A percentile compares a stretch with the other conserved stretches of the same genome.
phyloP scores from a whole-genome alignment of 208 protist genomes.

The Lotmaria passim region DNA sequence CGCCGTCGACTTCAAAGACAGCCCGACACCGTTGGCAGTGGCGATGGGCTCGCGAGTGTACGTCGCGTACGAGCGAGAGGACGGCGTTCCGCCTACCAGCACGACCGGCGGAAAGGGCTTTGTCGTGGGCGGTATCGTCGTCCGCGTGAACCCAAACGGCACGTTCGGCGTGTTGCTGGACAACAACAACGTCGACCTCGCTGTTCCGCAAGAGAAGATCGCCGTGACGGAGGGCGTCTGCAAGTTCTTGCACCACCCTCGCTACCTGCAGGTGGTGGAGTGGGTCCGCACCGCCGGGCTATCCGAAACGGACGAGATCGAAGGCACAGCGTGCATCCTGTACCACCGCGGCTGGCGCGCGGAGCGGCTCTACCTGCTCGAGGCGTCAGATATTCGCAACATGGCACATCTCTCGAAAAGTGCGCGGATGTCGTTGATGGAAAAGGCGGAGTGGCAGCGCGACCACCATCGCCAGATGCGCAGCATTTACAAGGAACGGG shows the following conservation, averaged over 20 bases:
- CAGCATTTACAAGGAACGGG: conserved; percentile 81
- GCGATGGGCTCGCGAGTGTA: conserved; percentile 59
- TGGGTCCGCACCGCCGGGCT: conserved; percentile 83
- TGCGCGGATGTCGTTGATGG: conserved; percentile 81
- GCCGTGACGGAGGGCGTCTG: conserved; percentile 60
- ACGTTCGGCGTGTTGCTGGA: conserved; percentile 85
- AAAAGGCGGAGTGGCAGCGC: conserved; percentile 91
- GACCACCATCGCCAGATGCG: conserved; percentile 86
- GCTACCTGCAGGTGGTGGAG: conserved; percentile 71
- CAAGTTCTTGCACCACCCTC: conserved; percentile 51
- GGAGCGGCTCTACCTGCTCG: conserved; percentile 82
- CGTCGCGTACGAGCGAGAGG: conserved; percentile 52
- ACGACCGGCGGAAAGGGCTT: conserved; percentile 14
- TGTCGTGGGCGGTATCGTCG: conserved; percentile 75
- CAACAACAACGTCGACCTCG: conserved; percentile 81
- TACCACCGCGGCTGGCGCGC: conserved; percentile 84
- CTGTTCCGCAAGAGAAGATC: conserved; percentile 80
- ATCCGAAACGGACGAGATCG: conserved; percentile 41
- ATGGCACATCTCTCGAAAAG: conserved; percentile 79
- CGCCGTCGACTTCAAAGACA: conserved; percentile 65
- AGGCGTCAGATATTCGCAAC: conserved; percentile 68
- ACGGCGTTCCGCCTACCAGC: background rate
- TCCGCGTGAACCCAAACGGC: conserved; percentile 79
- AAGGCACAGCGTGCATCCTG: conserved; percentile 80
- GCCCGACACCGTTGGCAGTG: conserved; percentile 20